Base-by-base conservation (phyloP, 257 asterid genomes). In the Apocynum venetum region DNA sequence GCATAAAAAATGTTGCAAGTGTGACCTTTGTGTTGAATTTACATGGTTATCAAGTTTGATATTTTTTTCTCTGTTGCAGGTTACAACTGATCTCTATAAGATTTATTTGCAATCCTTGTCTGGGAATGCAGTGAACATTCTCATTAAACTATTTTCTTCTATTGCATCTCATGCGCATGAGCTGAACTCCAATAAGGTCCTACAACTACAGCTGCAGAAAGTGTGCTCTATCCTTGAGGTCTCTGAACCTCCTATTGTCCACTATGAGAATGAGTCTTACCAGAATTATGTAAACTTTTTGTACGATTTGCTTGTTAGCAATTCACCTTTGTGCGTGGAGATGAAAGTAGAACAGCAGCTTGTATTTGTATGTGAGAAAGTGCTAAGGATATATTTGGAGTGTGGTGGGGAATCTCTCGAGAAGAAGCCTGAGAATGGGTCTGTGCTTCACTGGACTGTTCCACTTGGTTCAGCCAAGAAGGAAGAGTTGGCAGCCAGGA, bases 391-490 rank as follows among this genome's bases (percentile, higher is more conserved):
- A 80, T 96, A 96, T 88, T 89, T 96, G 71, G 92, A 86, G 43
- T 93, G 97, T 56, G 88, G 97, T 63, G 96, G 92, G 66, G 89
- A 80, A 65, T 73, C 72, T 74, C 67, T 51, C n/a, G 79, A 77
- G 77, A 55, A 75, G 77, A 81, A 87, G 78, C 80, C 74, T 61
- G 72, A 14, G 31, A 66, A 73, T 66, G 81, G 65, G 81, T 89
- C 84, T n/a, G 67, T 49, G 70, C 68, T 75, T 71, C 89, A 85
- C 75, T 86, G 92, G 86, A 83, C 82, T 83, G 92, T 93, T 73
- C 98, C 98, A 0, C 79, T 94, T 64, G 97, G 98, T 75, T 85
- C 97, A 4, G 97, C 97, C 76, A 89, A 89, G 94, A 94, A 91
- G 85, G 97, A 92, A 85, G 98, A 94, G 80, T 75, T 92, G 90